Evolutionary conservation across 345 rosid species (phyloP).

Genomic region (Camelina hispida): DNA sequence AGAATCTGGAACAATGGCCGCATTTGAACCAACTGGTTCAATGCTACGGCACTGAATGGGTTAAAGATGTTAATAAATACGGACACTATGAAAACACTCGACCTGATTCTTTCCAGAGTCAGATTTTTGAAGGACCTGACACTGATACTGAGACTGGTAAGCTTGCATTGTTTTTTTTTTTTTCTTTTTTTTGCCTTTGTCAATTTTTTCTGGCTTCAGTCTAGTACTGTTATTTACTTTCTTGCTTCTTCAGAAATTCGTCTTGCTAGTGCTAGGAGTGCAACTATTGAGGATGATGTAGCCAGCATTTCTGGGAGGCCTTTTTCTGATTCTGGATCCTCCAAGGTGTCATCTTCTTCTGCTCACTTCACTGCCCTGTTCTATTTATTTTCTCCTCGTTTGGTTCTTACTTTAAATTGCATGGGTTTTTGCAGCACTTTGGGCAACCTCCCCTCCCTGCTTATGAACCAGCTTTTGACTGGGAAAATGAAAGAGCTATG

Average conservation of each 20-base stretch:
- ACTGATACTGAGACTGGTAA: slow-evolving; percentile 95
- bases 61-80: slow-evolving; percentile 89
- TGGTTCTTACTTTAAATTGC: slow-evolving; percentile 5
- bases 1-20: slow-evolving; percentile 94
- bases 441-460: slow-evolving; percentile 95
- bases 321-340: slow-evolving; percentile 54
- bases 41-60: slow-evolving; percentile 90
- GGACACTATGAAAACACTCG: slow-evolving; percentile 77
- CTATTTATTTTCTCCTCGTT: slow-evolving; percentile 2
- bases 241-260: slow-evolving; percentile 64
- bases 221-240: neutral
- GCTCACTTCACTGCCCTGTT: neutral
- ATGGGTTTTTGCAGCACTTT: slow-evolving; percentile 64
- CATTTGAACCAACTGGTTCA: slow-evolving; percentile 87
- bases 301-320: slow-evolving; percentile 88
- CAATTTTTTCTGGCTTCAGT: neutral
- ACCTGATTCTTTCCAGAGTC: slow-evolving; percentile 73
- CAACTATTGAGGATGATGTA: slow-evolving; percentile 65
- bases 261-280: slow-evolving; percentile 79
- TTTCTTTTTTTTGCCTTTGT: neutral
- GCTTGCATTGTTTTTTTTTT: neutral
- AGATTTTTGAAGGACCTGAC: slow-evolving; percentile 96
- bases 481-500: slow-evolving; percentile 95
- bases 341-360: slow-evolving; percentile 52
- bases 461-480: slow-evolving; percentile 98